Evolutionary conservation across 2,329 filamentous ascomycete genomes (phyloP).

Genomic region (Exophiala viscosa): DNA sequence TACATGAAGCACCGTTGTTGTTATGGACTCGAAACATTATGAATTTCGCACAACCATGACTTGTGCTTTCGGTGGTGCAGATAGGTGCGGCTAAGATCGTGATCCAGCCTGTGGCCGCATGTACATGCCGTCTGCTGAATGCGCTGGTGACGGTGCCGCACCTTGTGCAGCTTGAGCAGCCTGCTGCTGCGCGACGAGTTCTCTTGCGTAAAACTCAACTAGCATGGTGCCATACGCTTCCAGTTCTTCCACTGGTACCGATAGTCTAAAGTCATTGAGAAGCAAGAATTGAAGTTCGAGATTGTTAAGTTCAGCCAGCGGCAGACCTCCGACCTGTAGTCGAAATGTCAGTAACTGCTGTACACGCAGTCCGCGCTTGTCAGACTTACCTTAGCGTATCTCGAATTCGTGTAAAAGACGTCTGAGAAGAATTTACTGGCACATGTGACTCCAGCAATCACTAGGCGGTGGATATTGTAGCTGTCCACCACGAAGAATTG

Average conservation of each 20-base stretch:
- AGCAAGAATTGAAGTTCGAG: constrained; percentile 93
- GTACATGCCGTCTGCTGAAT: constrained; percentile 24
- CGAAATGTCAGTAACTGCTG: neutral
- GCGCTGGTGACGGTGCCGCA: constrained; percentile 8
- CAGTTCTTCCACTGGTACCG: constrained; percentile 88
- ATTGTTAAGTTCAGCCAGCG: constrained; percentile 88
- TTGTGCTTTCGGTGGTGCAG: too few relatives aligned
- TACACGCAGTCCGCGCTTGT: constrained; percentile 15
- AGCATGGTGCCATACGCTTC: constrained; percentile 98
- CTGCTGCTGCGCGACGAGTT: constrained; percentile 68
- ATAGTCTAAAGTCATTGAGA: constrained; percentile 91
- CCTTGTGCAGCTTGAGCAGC: constrained; percentile 13
- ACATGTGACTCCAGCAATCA: constrained; percentile 95
- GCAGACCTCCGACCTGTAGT: constrained; percentile 81
- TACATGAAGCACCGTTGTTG: too few relatives aligned
- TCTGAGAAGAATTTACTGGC: constrained; percentile 99
- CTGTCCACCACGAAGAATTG: constrained; percentile 94
- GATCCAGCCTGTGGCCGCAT: constrained; percentile 15
- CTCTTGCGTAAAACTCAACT: constrained; percentile 93
- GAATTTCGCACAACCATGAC: too few relatives aligned
- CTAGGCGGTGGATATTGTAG: constrained; percentile 95
- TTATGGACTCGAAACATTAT: too few relatives aligned
- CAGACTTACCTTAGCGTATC: constrained; percentile 87
- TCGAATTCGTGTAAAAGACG: constrained; percentile 97
- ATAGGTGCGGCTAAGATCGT: constrained; percentile 1